Base-by-base conservation (phyloP, 306 rosid species). In the Oxytropis ochrocephala region DNA sequence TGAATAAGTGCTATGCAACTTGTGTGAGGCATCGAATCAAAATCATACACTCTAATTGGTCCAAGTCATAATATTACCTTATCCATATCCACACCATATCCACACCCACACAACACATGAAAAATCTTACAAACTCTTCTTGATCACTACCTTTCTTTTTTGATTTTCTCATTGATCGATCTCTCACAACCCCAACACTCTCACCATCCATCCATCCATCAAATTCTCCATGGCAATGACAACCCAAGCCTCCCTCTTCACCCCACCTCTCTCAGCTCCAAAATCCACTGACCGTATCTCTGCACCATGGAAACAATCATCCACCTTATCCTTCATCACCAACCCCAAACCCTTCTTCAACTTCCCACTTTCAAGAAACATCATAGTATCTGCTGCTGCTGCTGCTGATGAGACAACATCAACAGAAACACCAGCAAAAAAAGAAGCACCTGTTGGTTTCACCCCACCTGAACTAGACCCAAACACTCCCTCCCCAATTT, bases 381-480 rank as follows among this genome's bases (percentile, higher is more conserved):
- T 73, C 42, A 83, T 78, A 17, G 82, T 78, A 18, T 54, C 84
- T 5, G 84, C 87, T 0, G 54, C 84, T 5, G 84, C 87, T 0
- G 54, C 84, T 0, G 7, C 43, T 38, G 87, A 79, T 8, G 87
- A 67, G 6, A 75, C 44, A 65, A 7, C 79, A 5, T 5, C 51
- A 38, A 38, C 43, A 38, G 43, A 8, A 54, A 24, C 36, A 35
- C 21, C 76, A 54, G 63, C 76, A 10, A 67, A 64, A 47, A 77
- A 52, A 11, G 89, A 75, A 42, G 97, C 96, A 18, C 99, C 99
- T 0, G 95, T 84, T 1, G 99, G 99, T 0, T 95, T 95, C 89
- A 85, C 92, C 55, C 99, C 99, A 21, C 97, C 99, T 0, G 71
- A 84, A 11, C 50, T 95, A 4, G 99, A 95, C 86, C 99, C 99